Conservation (phyloP, 2,329 filamentous ascomycete species). For the Aspergillus oerlinghausenensis region DNA sequence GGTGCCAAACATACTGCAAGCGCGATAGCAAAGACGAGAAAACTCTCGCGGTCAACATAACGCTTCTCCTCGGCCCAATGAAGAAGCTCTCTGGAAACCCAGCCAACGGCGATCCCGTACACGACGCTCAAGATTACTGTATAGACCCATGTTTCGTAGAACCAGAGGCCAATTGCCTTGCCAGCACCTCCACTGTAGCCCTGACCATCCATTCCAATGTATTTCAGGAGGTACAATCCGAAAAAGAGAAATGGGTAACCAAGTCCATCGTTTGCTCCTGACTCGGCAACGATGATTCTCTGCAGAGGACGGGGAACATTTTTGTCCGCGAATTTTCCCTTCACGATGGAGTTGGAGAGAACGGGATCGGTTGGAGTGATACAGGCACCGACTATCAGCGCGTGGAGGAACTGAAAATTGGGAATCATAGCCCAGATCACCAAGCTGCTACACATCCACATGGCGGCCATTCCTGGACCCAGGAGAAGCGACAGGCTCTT, state of each 20-base stretch:
- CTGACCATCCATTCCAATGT: slow-evolving; percentile 55
- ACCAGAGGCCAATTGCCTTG: slow-evolving; percentile 73
- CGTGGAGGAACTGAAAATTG: slow-evolving; percentile 67
- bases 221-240: slow-evolving; percentile 78
- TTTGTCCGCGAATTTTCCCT: slow-evolving; percentile 87
- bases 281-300: slow-evolving; percentile 75
- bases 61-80: slow-evolving; percentile 78
- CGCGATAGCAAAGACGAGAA: slow-evolving; percentile 79
- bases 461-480: slow-evolving; percentile 76
- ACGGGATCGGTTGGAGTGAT: slow-evolving; percentile 92
- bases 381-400: slow-evolving; percentile 75
- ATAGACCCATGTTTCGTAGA: slow-evolving; percentile 80
- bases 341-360: slow-evolving; percentile 83
- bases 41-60: slow-evolving; percentile 82
- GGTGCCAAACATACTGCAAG: slow-evolving; percentile 56
- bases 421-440: slow-evolving; percentile 74
- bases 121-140: slow-evolving; percentile 71
- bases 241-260: slow-evolving; percentile 88
- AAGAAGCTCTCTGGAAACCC: slow-evolving; percentile 74
- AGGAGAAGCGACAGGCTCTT: slow-evolving; percentile 68
- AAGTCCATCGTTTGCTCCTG: slow-evolving; percentile 82
- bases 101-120: slow-evolving; percentile 74
- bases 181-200: slow-evolving; percentile 55
- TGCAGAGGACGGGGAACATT: slow-evolving; percentile 80
- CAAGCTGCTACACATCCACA: slow-evolving; percentile 82